Conservation (phyloP, 805 yeast genomes). For the Ogataea zsoltii region DNA sequence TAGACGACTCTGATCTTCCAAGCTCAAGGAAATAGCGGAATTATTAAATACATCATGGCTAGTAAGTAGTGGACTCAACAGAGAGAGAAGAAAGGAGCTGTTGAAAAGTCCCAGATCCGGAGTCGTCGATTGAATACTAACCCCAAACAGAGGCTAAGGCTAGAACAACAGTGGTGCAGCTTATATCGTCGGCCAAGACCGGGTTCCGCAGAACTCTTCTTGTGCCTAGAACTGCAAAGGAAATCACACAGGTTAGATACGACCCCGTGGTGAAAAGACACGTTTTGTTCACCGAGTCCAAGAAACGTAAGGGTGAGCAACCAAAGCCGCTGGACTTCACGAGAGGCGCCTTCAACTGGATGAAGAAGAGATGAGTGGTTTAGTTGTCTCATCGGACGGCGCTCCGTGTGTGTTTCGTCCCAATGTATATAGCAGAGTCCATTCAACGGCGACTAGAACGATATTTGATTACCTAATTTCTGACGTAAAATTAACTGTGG, state of each 20-base stretch:
- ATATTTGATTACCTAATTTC: too few species aligned
- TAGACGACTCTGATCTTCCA: neutral
- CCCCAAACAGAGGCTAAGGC: slow-evolving; percentile 56
- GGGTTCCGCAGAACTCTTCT: slow-evolving; percentile 81
- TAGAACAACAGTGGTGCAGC: slow-evolving; percentile 78
- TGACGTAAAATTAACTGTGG: too few species aligned
- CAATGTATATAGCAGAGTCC: neutral
- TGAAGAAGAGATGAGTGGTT: slow-evolving; percentile 28
- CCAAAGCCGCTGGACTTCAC: slow-evolving; percentile 49
- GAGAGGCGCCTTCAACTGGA: slow-evolving; percentile 41
- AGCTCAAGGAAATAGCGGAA: too few species aligned
- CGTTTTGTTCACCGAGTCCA: slow-evolving; percentile 85
- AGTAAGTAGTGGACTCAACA: too few species aligned
- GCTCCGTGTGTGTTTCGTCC: too few species aligned
- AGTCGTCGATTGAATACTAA: too few species aligned
- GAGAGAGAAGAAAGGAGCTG: too few species aligned
- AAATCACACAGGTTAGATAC: slow-evolving; percentile 78
- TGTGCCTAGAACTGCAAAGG: slow-evolving; percentile 79
- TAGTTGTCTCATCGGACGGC: neutral
- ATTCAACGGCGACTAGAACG: too few species aligned
- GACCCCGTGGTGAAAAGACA: slow-evolving; percentile 90
- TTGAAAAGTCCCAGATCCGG: too few species aligned
- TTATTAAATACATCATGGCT: slow-evolving; percentile 23
- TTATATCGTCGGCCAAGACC: slow-evolving; percentile 86
- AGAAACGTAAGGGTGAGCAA: slow-evolving; percentile 74